phyloP scores from a whole-genome alignment of 2,329 filamentous ascomycete genomes.

The Tympanopsis confertula region DNA sequence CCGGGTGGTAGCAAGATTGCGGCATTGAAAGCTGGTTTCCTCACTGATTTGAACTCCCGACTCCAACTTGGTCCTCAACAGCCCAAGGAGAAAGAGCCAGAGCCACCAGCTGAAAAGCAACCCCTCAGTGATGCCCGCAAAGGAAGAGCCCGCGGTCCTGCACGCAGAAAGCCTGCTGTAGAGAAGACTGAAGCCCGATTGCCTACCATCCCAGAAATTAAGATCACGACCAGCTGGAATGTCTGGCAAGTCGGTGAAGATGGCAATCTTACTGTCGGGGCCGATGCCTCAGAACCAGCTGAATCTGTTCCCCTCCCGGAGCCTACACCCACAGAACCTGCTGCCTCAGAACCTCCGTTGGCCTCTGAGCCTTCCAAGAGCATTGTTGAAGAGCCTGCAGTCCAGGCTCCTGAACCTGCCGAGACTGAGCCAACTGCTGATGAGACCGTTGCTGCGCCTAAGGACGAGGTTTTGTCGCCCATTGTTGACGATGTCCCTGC shows the following conservation, averaged over 20 bases:
- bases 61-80: background rate
- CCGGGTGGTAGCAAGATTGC: slow-evolving; percentile 1
- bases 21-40: background rate
- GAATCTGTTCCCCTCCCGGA: background rate
- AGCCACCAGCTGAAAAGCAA: background rate
- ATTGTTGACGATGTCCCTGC: background rate
- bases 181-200: background rate
- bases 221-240: background rate
- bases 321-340: background rate
- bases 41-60: background rate
- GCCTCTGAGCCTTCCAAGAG: background rate
- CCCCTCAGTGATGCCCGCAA: background rate
- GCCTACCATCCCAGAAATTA: background rate
- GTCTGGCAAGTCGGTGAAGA: slow-evolving; percentile 1
- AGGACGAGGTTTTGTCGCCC: background rate
- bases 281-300: background rate
- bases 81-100: background rate
- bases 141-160: background rate
- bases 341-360: background rate
- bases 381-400: background rate
- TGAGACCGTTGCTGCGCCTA: background rate
- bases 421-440: background rate
- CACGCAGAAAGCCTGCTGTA: background rate
- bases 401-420: background rate
- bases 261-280: background rate